A percentile compares a stretch with the other conserved stretches of the same genome.
Evolutionary conservation across 192 early-diverging fungal species (phyloP).

Genomic region (Linnemannia elongata): DNA sequence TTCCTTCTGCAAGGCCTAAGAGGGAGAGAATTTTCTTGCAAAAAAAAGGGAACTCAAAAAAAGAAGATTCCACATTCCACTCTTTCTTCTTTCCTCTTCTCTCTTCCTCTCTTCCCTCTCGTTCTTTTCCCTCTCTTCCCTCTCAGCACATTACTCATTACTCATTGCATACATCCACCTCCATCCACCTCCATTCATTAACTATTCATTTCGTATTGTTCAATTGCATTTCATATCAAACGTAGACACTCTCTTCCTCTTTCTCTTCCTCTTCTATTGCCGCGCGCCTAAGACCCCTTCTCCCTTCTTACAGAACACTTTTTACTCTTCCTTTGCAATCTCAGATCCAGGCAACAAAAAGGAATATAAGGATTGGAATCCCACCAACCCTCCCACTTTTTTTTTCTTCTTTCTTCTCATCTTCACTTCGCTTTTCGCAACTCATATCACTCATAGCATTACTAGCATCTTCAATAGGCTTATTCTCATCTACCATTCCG

Average conservation of each 20-base stretch:
- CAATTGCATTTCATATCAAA: background rate
- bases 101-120: conserved; percentile 5
- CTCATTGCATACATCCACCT: background rate
- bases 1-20: background rate
- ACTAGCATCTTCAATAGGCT: background rate
- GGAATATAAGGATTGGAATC: conserved; percentile 55
- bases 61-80: conserved; percentile 52
- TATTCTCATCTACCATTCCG: background rate
- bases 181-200: background rate
- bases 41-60: background rate
- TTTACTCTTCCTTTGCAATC: background rate
- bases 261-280: background rate
- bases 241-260: background rate
- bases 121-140: background rate
- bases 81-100: conserved; percentile 7
- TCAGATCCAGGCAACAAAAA: conserved; percentile 21
- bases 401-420: conserved; percentile 8
- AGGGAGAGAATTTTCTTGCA: background rate
- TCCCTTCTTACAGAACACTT: background rate
- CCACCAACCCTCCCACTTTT: conserved; percentile 23
- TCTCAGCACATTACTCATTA: conserved; percentile 3
- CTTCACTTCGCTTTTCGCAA: background rate
- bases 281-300: background rate
- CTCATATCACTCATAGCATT: background rate
- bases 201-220: background rate